Evolutionary conservation across 179 eudicot genomes (phyloP), one percentile per base, ranked within the genome.

Genomic region (Sideroxylon spinosum): DNA sequence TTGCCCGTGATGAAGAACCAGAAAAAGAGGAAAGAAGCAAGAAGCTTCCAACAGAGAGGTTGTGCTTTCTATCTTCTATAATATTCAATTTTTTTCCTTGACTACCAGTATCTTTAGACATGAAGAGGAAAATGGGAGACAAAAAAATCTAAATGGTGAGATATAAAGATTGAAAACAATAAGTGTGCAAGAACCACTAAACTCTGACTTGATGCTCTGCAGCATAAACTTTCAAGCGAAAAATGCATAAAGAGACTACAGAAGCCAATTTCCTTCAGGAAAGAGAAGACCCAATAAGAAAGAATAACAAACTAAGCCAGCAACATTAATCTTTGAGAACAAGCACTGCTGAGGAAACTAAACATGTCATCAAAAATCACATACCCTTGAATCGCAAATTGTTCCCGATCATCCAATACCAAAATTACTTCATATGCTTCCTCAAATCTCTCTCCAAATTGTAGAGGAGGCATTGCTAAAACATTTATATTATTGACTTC

Each of bases 361-460:
- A 67, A 76, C 12, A 82, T 56, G 56, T 12, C 9, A 37, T 20
- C 48, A 37, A 7, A 77, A 71, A 75, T 29, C 74, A 83, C 96
- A 83, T 77, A 95, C 99, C 92, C 91, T 67, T 78, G 88, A 57
- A 78, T 82, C 71, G 89, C 79, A 86, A 96, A 96, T 66, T 90
- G 87, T 84, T 96, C 99, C 23, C 97, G 90, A 50, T 90, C 84
- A 81, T 96, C 99, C 86, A 96, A 77, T 79, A 94, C 81, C 88
- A 96, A 71, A 75, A 96, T 76, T 50, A 96, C 92, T 71, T 91
- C 83, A 81, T 96, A 96, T 67, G 81, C 85, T 67, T 94, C 98
- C 75, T 86, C 87, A 78, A 96, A 96, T 78, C 81, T 89, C 87
- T 92, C 97, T 80, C 93, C 87, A 74, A 76, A 81, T 72, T 74